Conservation (phyloP, 2,329 filamentous ascomycete genomes). For the Lecanicillium sp. region DNA sequence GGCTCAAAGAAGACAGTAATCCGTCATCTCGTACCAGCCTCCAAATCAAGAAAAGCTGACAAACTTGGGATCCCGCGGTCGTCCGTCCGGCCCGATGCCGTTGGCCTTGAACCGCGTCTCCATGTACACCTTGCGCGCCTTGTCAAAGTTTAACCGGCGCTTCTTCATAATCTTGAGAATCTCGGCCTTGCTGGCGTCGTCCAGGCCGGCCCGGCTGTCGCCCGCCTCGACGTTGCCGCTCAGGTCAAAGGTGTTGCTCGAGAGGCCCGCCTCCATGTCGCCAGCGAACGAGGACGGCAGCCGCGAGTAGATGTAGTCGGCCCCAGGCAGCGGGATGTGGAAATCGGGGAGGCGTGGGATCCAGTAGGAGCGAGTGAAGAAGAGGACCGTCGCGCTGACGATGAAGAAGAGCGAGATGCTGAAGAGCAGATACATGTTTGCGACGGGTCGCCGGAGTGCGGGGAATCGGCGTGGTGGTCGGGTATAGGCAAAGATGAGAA, state of each 20-base stretch:
- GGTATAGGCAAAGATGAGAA: background rate
- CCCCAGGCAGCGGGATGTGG: conserved; percentile 40
- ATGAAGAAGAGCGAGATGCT: conserved; percentile 66
- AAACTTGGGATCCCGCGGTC: conserved; percentile 88
- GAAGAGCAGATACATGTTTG: conserved; percentile 77
- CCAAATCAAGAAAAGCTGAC: conserved; percentile 64
- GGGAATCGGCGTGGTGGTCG: background rate
- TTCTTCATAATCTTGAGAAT: conserved; percentile 88
- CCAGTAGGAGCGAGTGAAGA: conserved; percentile 77
- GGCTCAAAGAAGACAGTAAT: background rate
- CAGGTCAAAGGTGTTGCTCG: conserved; percentile 78
- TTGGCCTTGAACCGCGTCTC: conserved; percentile 81
- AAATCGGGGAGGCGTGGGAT: conserved; percentile 58
- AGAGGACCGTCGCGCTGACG: conserved; percentile 66
- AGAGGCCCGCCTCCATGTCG: conserved; percentile 84
- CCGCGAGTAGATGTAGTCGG: conserved; percentile 65
- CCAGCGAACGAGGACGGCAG: conserved; percentile 71
- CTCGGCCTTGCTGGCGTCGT: conserved; percentile 72
- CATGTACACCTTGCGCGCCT: conserved; percentile 80
- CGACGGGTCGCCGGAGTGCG: background rate
- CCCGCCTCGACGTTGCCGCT: conserved; percentile 70
- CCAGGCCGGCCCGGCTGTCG: conserved; percentile 74
- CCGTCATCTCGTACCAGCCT: background rate
- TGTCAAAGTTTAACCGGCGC: conserved; percentile 76
- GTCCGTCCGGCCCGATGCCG: conserved; percentile 81